Base-by-base conservation (phyloP, 495 filamentous ascomycete genomes). In the Penicillium antarcticum region DNA sequence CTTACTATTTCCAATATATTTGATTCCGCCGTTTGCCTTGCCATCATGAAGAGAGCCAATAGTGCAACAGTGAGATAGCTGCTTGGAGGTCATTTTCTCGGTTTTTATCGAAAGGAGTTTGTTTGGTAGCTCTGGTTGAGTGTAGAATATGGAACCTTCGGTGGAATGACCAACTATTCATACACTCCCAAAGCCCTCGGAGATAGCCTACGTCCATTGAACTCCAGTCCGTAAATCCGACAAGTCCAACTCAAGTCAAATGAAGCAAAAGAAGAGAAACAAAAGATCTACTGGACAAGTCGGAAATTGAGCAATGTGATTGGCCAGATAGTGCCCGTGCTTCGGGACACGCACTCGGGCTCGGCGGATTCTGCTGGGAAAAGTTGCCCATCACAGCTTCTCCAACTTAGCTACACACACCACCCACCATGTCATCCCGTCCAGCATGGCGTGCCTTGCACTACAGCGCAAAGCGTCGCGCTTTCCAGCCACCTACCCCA, bases 381-480 rank as follows among this genome's bases (percentile, higher is more conserved):
- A 62, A 63, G 61, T 58, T 61, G 54, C 52, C 36, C 43, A 26
- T 38, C 45, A 26, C 45, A 38, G 42, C 32, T 53, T 45, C 34
- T 24, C 42, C 33, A 24, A 24, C 45, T 42, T 24, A 32, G 51
- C 31, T 29, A 32, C 38, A 33, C 36, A 29, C n/a, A 41, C 26
- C 36, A 17, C 46, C 46, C 52, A 50, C 48, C 53, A 55, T 68
- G 65, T 61, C 63, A 42, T 55, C 67, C 31, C 61, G 63, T 42
- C 61, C 69, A n/a, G 46, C 66, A 54, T 76, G 68, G 71, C 54
- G 74, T 41, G 65, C 60, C 34, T 37, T 75, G 58, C 62, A 66
- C 51, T 51, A 61, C 34, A 62, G 61, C 45, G 53, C 69, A 1
- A 61, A 65, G 38, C 65, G 61, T 48, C 63, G 62, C 45, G 47